phyloP scores from a whole-genome alignment of 257 asterid genomes.

The Solanum clarkiae region DNA sequence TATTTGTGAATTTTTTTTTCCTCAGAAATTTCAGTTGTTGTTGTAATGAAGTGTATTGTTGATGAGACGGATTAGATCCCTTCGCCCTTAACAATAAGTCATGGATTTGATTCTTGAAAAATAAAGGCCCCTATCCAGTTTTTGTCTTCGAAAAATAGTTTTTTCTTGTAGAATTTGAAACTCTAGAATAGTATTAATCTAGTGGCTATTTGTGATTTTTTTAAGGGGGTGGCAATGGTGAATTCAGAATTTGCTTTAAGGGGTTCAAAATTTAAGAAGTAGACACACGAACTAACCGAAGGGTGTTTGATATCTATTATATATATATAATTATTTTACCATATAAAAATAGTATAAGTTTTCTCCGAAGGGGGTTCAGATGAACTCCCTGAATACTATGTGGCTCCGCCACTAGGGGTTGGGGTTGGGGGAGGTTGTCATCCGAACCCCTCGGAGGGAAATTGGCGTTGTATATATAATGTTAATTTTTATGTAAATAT shows the following conservation, averaged over 20 bases:
- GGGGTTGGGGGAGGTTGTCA: neutral
- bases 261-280: no score
- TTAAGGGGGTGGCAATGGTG: no score
- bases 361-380: no score
- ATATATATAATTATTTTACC: no score
- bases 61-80: neutral
- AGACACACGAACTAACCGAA: no score
- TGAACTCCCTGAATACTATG: no score
- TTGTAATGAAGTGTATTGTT: neutral
- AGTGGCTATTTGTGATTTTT: no score
- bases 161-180: neutral
- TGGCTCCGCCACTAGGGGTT: no score
- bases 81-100: neutral
- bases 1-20: no score
- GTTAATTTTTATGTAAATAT: neutral
- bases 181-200: neutral
- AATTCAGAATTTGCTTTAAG: no score
- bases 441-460: neutral
- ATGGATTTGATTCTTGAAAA: neutral
- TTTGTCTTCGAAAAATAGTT: neutral
- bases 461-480: neutral
- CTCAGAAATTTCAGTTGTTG: neutral
- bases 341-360: no score
- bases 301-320: no score
- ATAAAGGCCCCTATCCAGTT: neutral